These are phyloP conservation scores for Penicillium canariense DNA, from an alignment of 495 filamentous ascomycete species.

Conservation along the genomic window DNA sequence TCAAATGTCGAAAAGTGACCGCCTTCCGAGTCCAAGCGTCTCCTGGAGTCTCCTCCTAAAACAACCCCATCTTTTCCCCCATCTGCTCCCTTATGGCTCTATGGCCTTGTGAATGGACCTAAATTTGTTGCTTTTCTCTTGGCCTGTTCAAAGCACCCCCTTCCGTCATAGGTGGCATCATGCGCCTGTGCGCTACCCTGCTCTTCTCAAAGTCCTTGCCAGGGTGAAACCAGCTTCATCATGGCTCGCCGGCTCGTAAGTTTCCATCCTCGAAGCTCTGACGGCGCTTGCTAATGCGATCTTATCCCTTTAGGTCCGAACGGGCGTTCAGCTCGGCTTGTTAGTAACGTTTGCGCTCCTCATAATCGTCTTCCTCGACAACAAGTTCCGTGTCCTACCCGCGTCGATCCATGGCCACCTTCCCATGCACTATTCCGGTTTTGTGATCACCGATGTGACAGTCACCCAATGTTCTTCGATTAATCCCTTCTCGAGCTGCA, in stretches of 20 bases:
- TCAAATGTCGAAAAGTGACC: conserved; percentile 21
- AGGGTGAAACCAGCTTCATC: conserved; percentile 32
- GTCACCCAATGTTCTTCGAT: conserved; percentile 71
- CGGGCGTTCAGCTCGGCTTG: conserved; percentile 73
- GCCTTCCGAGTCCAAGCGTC: conserved; percentile 27
- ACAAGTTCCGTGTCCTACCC: conserved; percentile 78
- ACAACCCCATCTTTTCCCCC: conserved; percentile 14
- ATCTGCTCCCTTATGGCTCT: conserved; percentile 8
- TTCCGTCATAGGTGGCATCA: conserved; percentile 16
- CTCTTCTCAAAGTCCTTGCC: conserved; percentile 33
- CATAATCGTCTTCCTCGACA: conserved; percentile 74
- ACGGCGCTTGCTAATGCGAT: conserved; percentile 8
- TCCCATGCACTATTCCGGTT: conserved; percentile 75
- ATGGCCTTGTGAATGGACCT: conserved; percentile 25
- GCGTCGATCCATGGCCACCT: conserved; percentile 76
- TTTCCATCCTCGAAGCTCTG: conserved; percentile 2
- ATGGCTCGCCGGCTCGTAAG: conserved; percentile 51
- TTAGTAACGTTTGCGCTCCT: conserved; percentile 65
- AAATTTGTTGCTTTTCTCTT: conserved; percentile 30
- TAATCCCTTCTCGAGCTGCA: conserved; percentile 76
- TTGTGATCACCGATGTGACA: conserved; percentile 87
- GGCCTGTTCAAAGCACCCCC: conserved; percentile 1
- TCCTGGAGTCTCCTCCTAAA: conserved; percentile 11
- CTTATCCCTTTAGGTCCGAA: conserved; percentile 57
- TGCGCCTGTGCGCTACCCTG: conserved; percentile 25